These are phyloP conservation scores for Candida railenensis DNA, from an alignment of 805 yeast species.

Conservation along the genomic window DNA sequence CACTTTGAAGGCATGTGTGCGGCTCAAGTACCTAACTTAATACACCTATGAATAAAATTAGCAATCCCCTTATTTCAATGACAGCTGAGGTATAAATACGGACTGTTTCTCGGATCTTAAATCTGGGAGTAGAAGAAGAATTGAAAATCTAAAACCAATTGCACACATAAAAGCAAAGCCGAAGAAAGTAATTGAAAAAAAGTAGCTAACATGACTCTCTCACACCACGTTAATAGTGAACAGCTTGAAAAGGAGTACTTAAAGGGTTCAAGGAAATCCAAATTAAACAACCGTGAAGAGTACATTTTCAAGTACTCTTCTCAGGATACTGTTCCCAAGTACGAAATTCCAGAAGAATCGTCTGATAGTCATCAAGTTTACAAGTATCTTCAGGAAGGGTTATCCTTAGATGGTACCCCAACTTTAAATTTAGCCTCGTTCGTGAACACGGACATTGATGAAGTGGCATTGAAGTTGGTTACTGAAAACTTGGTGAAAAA, in stretches of 20 bases:
- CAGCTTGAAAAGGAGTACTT: conserved; percentile 32
- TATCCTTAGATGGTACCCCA: conserved; percentile 82
- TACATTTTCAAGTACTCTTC: conserved; percentile 31
- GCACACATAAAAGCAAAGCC: neutral
- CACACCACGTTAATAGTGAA: conserved; percentile 47
- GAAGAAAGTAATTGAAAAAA: neutral
- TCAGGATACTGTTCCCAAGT: conserved; percentile 48
- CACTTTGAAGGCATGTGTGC: no score
- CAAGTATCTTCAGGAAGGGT: conserved; percentile 66
- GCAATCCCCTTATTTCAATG: no score
- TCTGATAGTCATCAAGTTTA: conserved; percentile 53
- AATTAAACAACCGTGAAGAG: conserved; percentile 24
- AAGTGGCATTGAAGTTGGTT: conserved; percentile 44
- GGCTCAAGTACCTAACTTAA: no score
- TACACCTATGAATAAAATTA: no score
- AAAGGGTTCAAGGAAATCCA: conserved; percentile 18
- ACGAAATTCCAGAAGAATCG: conserved; percentile 59
- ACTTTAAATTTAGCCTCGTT: conserved; percentile 84
- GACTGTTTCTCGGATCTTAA: no score
- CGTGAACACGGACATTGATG: conserved; percentile 71
- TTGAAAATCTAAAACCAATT: neutral
- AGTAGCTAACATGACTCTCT: conserved; percentile 36
- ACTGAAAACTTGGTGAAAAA: conserved; percentile 78
- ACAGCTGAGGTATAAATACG: no score
- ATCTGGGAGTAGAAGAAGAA: neutral